Evolutionary conservation across 2,329 filamentous ascomycete species (phyloP), one percentile per base, ranked within the genome.

Genomic region (Tetracladium maxilliforme): DNA sequence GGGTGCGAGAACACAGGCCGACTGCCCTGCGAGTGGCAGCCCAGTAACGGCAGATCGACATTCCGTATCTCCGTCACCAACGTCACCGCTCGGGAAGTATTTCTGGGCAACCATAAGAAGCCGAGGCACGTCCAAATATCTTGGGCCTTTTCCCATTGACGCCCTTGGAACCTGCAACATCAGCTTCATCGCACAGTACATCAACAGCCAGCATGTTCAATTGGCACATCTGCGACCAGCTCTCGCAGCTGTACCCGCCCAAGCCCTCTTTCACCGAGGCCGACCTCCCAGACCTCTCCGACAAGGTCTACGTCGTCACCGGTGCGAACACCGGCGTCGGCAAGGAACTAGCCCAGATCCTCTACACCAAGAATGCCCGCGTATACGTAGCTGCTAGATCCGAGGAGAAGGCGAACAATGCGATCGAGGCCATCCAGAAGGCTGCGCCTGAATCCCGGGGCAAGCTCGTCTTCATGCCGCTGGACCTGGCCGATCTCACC

Each of bases 361-460:
- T 58, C 19, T 58, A 54, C 35, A 32, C 36, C 14, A 43, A 49
- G 18, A 49, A 52, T 30, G 58, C 49, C 17, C 56, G 46, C 24
- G 51, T 61, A 19, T 61, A 57, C 34, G 34, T 60, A 12, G 47
- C 50, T 9, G 53, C 48, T 3, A 51, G 58, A 13, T 51, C 48
- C 2, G 38, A 48, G 24, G 38, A 43, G 5, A 59, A 56, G 33
- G 47, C 49, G 2, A 31, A 33, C 10, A 34, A 27, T 6, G 52
- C 54, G 5, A 60, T 62, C 25, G 30, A 37, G 5, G 36, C 42
- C 6, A 56, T 63, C 33, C 45, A 49, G 23, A 21, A 30, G 7
- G 20, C 37, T 3, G 25, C 35, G 2, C 38, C 36, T 5, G 37
- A 38, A 4, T 49, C 47, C 3, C 42, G 32, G 17, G 54, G 55